These are phyloP conservation scores for Hawksworthiomyces lignivorus DNA, from an alignment of 2,329 filamentous ascomycete genomes.

Conservation along the genomic window DNA sequence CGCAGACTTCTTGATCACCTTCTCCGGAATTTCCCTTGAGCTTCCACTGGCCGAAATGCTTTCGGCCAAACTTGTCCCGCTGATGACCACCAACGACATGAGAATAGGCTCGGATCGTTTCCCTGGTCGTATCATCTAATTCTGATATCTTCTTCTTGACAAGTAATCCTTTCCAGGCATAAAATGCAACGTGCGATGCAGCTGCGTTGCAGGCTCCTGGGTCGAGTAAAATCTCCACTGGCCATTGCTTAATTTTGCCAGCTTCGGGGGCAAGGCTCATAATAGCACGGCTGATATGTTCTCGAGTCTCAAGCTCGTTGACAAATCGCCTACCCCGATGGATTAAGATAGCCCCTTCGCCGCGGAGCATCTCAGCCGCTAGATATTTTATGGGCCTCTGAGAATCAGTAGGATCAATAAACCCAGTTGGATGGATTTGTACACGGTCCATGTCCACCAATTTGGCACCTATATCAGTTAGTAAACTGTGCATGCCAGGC, in stretches of 20 bases:
- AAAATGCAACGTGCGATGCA: slow-evolving; percentile 98
- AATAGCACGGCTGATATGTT: slow-evolving; percentile 99
- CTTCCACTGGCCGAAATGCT: slow-evolving; percentile 94
- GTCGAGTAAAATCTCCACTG: slow-evolving; percentile 92
- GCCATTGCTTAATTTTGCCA: slow-evolving; percentile 47
- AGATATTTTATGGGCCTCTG: slow-evolving; percentile 97
- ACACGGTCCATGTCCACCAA: slow-evolving; percentile 99
- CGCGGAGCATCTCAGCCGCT: slow-evolving; percentile 94
- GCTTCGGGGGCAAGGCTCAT: slow-evolving; percentile 1
- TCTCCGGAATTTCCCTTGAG: slow-evolving; percentile 42
- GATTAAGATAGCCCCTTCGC: slow-evolving; percentile 92
- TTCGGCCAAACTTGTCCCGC: slow-evolving; percentile 94
- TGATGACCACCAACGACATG: slow-evolving; percentile 88
- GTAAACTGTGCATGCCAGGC: slow-evolving; percentile 56
- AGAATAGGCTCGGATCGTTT: slow-evolving; percentile 91
- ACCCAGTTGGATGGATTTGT: slow-evolving; percentile 94
- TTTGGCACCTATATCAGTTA: slow-evolving; percentile 85
- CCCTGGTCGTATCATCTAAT: slow-evolving; percentile 78
- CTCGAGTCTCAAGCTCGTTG: slow-evolving; percentile 94
- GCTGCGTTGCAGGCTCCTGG: slow-evolving; percentile 96
- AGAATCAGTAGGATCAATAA: slow-evolving; percentile 96
- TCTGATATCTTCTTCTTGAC: slow-evolving; percentile 95
- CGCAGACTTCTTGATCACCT: slow-evolving; percentile 86
- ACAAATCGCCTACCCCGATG: slow-evolving; percentile 91
- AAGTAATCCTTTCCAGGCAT: slow-evolving; percentile 96